Conservation (phyloP, 2,329 filamentous ascomycete species). For the Bimuria novae-zelandiae region DNA sequence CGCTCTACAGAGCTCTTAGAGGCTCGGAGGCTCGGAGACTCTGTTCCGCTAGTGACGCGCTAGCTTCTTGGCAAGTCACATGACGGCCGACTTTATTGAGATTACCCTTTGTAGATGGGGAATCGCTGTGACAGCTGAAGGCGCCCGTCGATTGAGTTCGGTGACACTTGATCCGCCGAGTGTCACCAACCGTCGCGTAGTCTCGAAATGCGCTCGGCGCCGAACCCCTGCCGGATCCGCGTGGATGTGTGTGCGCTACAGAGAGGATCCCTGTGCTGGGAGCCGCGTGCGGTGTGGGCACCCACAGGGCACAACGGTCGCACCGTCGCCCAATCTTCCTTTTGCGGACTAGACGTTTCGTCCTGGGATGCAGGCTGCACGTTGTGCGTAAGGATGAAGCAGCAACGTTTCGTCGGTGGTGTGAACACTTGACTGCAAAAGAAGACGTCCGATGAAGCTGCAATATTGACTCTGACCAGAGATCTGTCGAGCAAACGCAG, state of each 20-base stretch:
- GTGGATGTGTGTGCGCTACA: background rate
- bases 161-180: background rate
- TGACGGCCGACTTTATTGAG: too few relatives aligned
- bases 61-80: too few relatives aligned
- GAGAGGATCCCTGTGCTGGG: conserved; percentile 10
- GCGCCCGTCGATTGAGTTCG: background rate
- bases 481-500: background rate
- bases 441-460: background rate
- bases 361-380: conserved; percentile 5
- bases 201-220: too few relatives aligned
- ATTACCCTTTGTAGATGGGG: too few relatives aligned
- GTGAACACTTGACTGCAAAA: too few relatives aligned
- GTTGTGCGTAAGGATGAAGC: background rate
- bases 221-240: background rate
- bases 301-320: conserved; percentile 5
- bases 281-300: too few relatives aligned
- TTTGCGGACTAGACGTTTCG: background rate
- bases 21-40: too few relatives aligned
- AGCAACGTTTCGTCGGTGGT: background rate
- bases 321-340: conserved; percentile 7
- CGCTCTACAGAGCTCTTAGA: too few relatives aligned
- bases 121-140: background rate
- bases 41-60: too few relatives aligned
- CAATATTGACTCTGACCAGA: background rate
- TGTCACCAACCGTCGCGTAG: background rate